Evolutionary conservation across 345 rosid species (phyloP).

Genomic region (Aegle marmelos): DNA sequence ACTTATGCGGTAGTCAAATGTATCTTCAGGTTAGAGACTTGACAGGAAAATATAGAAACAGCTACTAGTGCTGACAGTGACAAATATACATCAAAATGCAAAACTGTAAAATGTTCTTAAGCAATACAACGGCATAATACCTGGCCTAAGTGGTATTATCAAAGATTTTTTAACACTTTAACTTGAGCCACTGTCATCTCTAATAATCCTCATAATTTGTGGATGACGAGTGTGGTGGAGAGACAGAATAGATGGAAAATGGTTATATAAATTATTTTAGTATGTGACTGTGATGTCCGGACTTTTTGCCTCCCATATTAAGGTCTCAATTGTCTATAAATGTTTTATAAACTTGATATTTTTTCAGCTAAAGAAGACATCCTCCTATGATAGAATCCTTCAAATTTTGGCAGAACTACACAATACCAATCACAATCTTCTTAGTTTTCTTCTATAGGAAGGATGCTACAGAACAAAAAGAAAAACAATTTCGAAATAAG

Average conservation of each 20-base stretch:
- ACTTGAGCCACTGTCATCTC: constrained; percentile 18
- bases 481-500: not conserved
- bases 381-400: not conserved
- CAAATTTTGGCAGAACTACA: not conserved
- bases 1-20: not conserved
- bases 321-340: not conserved
- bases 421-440: not conserved
- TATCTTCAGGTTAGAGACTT: not conserved
- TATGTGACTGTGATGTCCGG: constrained; percentile 9
- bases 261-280: not conserved
- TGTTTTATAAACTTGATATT: not conserved
- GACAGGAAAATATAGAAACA: not conserved
- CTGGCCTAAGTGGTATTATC: constrained; percentile 39
- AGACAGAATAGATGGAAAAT: constrained; percentile 15
- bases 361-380: not conserved
- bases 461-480: not conserved
- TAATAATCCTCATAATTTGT: constrained; percentile 16
- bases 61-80: too few relatives aligned
- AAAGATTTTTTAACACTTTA: constrained; percentile 26
- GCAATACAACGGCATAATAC: constrained; percentile 10
- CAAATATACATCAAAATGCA: not conserved
- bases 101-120: not conserved
- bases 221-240: constrained; percentile 8
- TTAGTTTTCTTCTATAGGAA: not conserved
- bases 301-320: constrained; percentile 31